A percentile compares a stretch with the other conserved stretches of the same genome.
Conservation (phyloP, 768 basidiomycete species). For the Cytidiella melzeri region DNA sequence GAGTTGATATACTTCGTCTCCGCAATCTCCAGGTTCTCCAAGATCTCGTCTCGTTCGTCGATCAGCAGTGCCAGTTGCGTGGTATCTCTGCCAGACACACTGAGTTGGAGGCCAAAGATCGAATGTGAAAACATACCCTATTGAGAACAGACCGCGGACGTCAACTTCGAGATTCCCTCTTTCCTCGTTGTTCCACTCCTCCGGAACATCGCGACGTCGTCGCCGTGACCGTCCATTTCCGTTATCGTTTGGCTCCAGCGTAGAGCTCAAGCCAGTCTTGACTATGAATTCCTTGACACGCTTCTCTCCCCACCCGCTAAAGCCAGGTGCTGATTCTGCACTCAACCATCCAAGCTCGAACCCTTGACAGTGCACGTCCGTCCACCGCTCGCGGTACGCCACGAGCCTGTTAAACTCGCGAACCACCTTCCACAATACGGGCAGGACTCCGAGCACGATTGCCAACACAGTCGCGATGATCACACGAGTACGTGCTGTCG, state of each 20-base stretch:
- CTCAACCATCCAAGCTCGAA: constrained; percentile 76
- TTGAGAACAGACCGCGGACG: constrained; percentile 66
- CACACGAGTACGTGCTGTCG: constrained; percentile 51
- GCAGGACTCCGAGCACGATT: constrained; percentile 55
- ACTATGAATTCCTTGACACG: constrained; percentile 62
- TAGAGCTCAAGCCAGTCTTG: constrained; percentile 59
- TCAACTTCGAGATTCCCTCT: constrained; percentile 51
- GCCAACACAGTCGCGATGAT: constrained; percentile 63
- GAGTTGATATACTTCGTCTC: constrained; percentile 75
- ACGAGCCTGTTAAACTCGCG: constrained; percentile 55
- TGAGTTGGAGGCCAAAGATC: background rate
- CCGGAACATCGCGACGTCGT: constrained; percentile 19
- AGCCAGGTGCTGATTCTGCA: constrained; percentile 55
- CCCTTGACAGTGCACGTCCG: constrained; percentile 55
- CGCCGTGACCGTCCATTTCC: constrained; percentile 18
- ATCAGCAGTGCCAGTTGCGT: constrained; percentile 61
- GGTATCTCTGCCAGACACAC: constrained; percentile 48
- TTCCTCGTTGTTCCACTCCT: constrained; percentile 38
- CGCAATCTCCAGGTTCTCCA: constrained; percentile 77
- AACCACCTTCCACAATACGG: constrained; percentile 59
- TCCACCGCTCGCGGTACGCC: constrained; percentile 52
- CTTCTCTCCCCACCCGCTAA: constrained; percentile 69
- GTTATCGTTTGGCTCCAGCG: constrained; percentile 33
- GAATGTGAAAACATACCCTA: constrained; percentile 45
- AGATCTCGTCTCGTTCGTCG: constrained; percentile 65